A percentile compares a stretch with the other conserved stretches of the same genome.
Evolutionary conservation across 2,329 filamentous ascomycete species (phyloP).

Genomic region (Trichoderma endophyticum): DNA sequence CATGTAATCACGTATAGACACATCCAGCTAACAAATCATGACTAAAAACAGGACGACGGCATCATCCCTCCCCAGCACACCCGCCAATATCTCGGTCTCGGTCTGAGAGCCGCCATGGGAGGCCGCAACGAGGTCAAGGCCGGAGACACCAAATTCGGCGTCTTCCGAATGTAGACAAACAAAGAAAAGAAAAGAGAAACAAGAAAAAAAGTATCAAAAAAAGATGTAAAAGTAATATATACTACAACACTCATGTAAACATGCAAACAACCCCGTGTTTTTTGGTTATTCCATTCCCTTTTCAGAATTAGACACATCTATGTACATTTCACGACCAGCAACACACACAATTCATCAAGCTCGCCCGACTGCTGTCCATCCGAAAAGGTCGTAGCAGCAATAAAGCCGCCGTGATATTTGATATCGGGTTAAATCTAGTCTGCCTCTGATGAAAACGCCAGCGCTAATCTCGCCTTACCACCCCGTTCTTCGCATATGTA

Average conservation of each 20-base stretch:
- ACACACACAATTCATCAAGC: neutral
- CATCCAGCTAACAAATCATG: neutral
- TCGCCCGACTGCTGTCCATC: neutral
- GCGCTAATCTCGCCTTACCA: constrained; percentile 29
- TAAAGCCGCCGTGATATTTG: constrained; percentile 7
- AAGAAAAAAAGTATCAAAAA: neutral
- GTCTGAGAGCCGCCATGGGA: constrained; percentile 68
- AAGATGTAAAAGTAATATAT: neutral
- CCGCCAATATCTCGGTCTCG: constrained; percentile 66
- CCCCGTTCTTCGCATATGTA: constrained; percentile 24
- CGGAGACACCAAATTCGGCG: constrained; percentile 68
- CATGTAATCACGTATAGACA: neutral
- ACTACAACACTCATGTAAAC: neutral
- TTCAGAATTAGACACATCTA: neutral
- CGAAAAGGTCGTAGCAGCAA: neutral
- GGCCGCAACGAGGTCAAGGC: constrained; percentile 61
- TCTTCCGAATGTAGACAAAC: constrained; percentile 70
- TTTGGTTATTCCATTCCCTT: neutral
- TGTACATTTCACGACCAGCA: constrained; percentile 4
- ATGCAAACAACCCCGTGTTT: neutral
- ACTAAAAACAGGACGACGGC: constrained; percentile 63
- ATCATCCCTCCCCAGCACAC: constrained; percentile 77
- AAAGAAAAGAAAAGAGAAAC: neutral
- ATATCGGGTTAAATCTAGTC: constrained; percentile 22
- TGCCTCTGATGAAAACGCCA: constrained; percentile 28